Base-by-base conservation (phyloP, 306 rosid genomes). In the Prunus fruticosa region DNA sequence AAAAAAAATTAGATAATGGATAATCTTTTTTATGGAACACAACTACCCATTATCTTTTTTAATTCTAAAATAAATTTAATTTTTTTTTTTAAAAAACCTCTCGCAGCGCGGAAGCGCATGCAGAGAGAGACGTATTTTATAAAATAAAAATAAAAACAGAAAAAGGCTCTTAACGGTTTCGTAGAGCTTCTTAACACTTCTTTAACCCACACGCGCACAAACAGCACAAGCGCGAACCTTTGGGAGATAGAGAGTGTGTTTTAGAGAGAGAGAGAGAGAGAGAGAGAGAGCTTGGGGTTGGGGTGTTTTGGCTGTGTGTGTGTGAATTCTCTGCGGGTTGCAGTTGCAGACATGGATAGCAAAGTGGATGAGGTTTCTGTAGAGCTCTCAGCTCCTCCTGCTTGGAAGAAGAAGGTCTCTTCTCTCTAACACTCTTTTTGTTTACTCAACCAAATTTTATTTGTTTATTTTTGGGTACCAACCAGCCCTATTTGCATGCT, bases 401-500 rank as follows among this genome's bases (percentile, higher is more conserved):
- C 91, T 76, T 94, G 98, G 98, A 90, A 89, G 85, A 94, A 94
- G 87, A 84, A 90, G 98, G 98, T 94, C 67, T 75, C 76, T 74
- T 45, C 56, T 47, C 72, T 69, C 74, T 76, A 64, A 58, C 69
- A 34, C 51, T 34, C 22, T 52, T 28, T 14, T 6, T 19, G 2
- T 0, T 18, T 20, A 27, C 52, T 3, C 18, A 32, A 2, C 41
- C 15, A 14, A 3, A 14, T 49, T 61, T 75, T 9, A n/a, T 14
- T 47, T 11, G 2, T 25, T 0, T n/a, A 0, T 64, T 10, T 20
- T 20, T 15, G 14, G n/a, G 74, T 16, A 18, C 45, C 30, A 6
- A 28, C 18, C 4, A 58, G 15, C 38, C 27, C 12, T 43, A 10
- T 74, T 74, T 32, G 6, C 20, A 4, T 65, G 64, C 10, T 63